These are phyloP conservation scores for Malbranchea zuffiana DNA, from an alignment of 2,329 filamentous ascomycete species.

Conservation along the genomic window DNA sequence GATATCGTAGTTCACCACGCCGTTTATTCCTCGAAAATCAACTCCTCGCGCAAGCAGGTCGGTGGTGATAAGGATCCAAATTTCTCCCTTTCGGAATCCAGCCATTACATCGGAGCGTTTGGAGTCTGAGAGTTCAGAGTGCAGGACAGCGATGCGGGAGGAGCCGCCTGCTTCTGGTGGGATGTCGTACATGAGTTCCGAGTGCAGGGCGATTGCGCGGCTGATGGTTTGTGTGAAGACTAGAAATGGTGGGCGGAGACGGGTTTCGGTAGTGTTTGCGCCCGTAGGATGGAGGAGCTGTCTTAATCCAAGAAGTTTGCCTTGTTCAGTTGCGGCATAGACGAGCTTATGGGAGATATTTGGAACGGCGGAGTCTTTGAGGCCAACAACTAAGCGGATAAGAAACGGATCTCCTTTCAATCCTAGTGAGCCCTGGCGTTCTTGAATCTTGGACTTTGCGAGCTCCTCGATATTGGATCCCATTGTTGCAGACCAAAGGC, in stretches of 20 bases:
- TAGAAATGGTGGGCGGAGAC: constrained; percentile 75
- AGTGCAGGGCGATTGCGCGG: constrained; percentile 73
- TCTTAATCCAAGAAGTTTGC: constrained; percentile 82
- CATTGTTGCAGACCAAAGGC: constrained; percentile 95
- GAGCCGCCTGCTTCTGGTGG: constrained; percentile 76
- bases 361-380: constrained; percentile 91
- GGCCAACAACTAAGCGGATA: constrained; percentile 79
- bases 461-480: constrained; percentile 81
- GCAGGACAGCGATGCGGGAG: constrained; percentile 75
- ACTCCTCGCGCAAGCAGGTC: constrained; percentile 86
- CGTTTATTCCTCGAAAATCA: constrained; percentile 89
- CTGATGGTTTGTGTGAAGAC: constrained; percentile 96
- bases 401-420: constrained; percentile 41
- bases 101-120: constrained; percentile 74
- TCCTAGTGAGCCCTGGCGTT: constrained; percentile 38
- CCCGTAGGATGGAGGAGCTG: constrained; percentile 73
- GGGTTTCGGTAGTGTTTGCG: constrained; percentile 37
- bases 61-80: constrained; percentile 95
- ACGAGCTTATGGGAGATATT: constrained; percentile 81
- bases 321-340: constrained; percentile 85
- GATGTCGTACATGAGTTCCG: constrained; percentile 90
- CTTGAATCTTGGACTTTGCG: constrained; percentile 55
- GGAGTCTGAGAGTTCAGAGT: constrained; percentile 70
- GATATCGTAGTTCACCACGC: constrained; percentile 95
- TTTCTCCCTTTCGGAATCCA: constrained; percentile 77